Percentiles rank a stretch among this genome's conserved stretches.
Evolutionary conservation across 768 basidiomycete species (phyloP).

Genomic region (Russula brevipes): DNA sequence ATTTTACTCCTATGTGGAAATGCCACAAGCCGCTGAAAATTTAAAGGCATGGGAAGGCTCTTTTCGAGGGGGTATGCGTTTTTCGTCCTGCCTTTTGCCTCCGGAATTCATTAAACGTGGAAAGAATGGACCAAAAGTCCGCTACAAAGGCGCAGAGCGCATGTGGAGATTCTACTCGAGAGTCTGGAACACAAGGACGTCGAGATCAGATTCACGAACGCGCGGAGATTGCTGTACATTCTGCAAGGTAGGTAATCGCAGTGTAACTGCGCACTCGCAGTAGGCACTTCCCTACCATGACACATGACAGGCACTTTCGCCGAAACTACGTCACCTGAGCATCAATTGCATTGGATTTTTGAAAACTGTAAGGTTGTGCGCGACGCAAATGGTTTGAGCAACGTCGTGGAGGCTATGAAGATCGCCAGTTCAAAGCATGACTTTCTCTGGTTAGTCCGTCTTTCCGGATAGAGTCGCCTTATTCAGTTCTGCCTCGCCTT

Average conservation of each 20-base stretch:
- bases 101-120: slow-evolving; percentile 14
- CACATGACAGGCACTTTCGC: slow-evolving; percentile 69
- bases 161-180: slow-evolving; percentile 78
- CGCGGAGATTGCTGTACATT: slow-evolving; percentile 82
- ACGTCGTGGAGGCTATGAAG: slow-evolving; percentile 83
- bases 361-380: slow-evolving; percentile 88
- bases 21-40: slow-evolving; percentile 84
- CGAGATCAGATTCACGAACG: slow-evolving; percentile 80
- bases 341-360: slow-evolving; percentile 94
- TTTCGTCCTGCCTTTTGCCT: background rate
- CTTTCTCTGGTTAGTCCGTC: slow-evolving; percentile 53
- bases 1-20: slow-evolving; percentile 96
- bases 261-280: slow-evolving; percentile 8
- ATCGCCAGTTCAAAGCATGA: slow-evolving; percentile 87
- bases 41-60: slow-evolving; percentile 84
- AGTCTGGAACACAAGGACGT: slow-evolving; percentile 82
- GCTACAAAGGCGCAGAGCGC: slow-evolving; percentile 55
- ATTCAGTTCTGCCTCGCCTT: slow-evolving; percentile 13
- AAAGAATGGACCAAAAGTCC: slow-evolving; percentile 78
- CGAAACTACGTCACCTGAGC: slow-evolving; percentile 86
- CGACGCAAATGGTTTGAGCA: slow-evolving; percentile 73
- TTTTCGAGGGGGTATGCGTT: slow-evolving; percentile 62
- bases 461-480: background rate
- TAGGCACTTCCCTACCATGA: slow-evolving; percentile 11
- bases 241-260: slow-evolving; percentile 63